A percentile compares a stretch with the other conserved stretches of the same genome.
Conservation (phyloP, 148 eudicot species). For the Silene latifolia region DNA sequence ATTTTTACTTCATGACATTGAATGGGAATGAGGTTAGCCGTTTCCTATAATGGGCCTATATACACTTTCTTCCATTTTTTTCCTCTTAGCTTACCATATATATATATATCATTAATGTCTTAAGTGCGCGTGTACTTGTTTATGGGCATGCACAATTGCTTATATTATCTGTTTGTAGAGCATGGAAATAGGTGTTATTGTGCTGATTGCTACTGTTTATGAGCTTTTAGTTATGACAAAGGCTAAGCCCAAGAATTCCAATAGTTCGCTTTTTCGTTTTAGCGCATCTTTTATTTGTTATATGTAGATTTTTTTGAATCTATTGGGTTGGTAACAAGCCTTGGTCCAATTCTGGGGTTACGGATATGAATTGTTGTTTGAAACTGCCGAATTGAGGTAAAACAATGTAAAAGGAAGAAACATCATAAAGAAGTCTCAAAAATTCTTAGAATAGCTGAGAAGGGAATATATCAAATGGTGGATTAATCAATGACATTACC, state of each 20-base stretch:
- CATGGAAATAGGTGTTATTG: neutral
- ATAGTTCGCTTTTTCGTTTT: too few species aligned
- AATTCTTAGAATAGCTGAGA: neutral
- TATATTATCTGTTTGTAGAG: neutral
- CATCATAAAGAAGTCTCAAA: neutral
- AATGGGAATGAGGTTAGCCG: constrained; percentile 82
- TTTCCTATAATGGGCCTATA: constrained; percentile 19
- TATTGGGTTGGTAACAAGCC: neutral
- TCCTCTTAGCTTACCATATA: neutral
- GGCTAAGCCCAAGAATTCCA: too few species aligned
- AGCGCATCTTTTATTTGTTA: neutral
- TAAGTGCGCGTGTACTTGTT: constrained; percentile 5
- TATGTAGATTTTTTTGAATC: neutral
- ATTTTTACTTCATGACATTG: constrained; percentile 98
- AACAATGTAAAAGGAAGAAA: neutral
- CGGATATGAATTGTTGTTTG: neutral
- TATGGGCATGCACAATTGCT: neutral
- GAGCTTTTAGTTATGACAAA: neutral
- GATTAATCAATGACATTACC: neutral
- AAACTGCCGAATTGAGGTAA: neutral
- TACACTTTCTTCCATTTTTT: neutral
- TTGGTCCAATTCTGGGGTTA: too few species aligned
- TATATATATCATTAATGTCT: neutral
- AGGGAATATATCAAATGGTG: neutral
- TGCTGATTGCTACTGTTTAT: constrained; percentile 9